Base-by-base conservation (phyloP, 106 monocot genomes). In the Dendrobium officinale region DNA sequence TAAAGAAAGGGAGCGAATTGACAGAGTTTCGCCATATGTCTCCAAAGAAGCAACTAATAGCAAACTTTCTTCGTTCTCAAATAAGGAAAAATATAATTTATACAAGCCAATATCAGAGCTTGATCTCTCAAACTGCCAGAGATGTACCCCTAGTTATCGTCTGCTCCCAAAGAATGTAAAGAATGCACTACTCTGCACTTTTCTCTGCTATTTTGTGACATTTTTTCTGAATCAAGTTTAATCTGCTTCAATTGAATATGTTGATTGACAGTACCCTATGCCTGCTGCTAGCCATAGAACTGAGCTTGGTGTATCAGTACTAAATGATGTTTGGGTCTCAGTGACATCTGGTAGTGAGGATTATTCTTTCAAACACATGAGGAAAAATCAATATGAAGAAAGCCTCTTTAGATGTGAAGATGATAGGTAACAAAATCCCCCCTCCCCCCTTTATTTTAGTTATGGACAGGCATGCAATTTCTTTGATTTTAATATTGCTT, bases 141-240 rank as follows among this genome's bases (percentile, higher is more conserved):
- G 86, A 15, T 92, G 92, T 70, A 91, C 92, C 24, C 87, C 95
- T 73, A 95, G 92, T 80, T 95, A 95, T 72, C 88, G 92, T 31
- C 91, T 89, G 64, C 78, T 95, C 24, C 92, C 95, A 54, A 92
- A 90, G 77, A 90, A 87, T 80, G 95, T 95, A 89, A 87, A 55
- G 70, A 78, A 13, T 68, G 44, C 27, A 42, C 48, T 67, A 51
- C 29, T 20, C 54, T 72, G 64, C 26, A 24, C 70, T 56, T 10
- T 19, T 7, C 61, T 61, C 75, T 43, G n/a, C 29, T 75, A n/a
- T 43, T 43, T 13, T 75, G 54, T 37, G 10, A 77, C 9, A 54
- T 4, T 44, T n/a, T n/a, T 22, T 49, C 22, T 76, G 4, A 76
- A 44, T 18, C 13, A 29, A 2, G 48, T 76, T 76, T 26, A 76